Evolutionary conservation across 2,329 filamentous ascomycete species (phyloP), one percentile per base, ranked within the genome.

Genomic region (Proliferodiscus dingleyae): DNA sequence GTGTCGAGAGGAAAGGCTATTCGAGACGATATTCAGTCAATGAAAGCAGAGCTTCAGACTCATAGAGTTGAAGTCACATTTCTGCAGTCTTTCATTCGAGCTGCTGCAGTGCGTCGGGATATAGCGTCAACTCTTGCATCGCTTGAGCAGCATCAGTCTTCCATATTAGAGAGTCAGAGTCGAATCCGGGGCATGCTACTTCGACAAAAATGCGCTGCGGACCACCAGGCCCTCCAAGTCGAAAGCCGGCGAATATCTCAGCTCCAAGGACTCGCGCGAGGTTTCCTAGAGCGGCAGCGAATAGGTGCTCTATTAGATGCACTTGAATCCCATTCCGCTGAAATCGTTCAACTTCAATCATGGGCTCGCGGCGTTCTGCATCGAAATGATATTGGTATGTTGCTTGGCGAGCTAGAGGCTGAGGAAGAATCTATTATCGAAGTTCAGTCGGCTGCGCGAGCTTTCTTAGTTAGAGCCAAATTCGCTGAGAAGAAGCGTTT

Each of bases 401-500:
- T 89, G 1, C 74, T 98, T 30, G 78, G 75, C 18, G 81, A 91
- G 54, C 75, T 97, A 2, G 88, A 95, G 48, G 84, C 84, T 43
- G 81, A 94, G 52, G 90, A 97, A 60, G 83, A 85, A n/a, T 72
- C 74, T 0, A 76, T 96, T 49, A 70, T 80, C 7, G 85, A 83
- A 23, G 68, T 95, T 19, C 90, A 97, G 65, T 75, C 89, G 4
- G 74, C 80, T 5, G 79, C 85, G 6, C 81, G 84, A 57, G 91
- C 81, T 3, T 83, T 80, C 58, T 66, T 94, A 2, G 78, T 97
- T 24, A 80, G 91, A 26, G 75, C 72, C 11, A 75, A 74, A 15
- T 97, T 95, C 58, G 80, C 78, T 42, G 88, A 94, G 65, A 95
- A 95, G 74, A 82, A 85, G 62, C 82, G 81, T 18, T 91, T 86